These are phyloP conservation scores for Metschnikowia orientalis DNA, from an alignment of 805 yeast species.

Conservation along the genomic window DNA sequence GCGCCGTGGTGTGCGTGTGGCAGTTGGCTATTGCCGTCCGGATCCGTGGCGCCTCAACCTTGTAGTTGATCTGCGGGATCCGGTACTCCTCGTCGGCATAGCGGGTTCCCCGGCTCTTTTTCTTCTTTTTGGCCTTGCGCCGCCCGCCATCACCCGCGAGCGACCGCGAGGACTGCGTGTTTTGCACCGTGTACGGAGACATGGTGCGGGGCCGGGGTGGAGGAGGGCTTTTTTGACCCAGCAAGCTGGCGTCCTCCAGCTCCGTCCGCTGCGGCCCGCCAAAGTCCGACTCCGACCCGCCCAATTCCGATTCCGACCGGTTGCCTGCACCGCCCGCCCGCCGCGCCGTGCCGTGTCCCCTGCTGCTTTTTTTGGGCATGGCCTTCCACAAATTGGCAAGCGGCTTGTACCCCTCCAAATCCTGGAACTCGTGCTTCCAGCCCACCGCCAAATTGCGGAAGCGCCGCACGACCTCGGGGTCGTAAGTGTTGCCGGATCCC, in stretches of 20 bases:
- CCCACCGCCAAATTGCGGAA: slow-evolving; percentile 50
- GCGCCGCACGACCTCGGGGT: slow-evolving; percentile 41
- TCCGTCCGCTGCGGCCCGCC: too few species aligned
- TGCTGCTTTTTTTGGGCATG: slow-evolving; percentile 31
- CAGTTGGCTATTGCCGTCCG: slow-evolving; percentile 67
- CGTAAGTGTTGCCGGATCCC: slow-evolving; percentile 35
- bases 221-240: slow-evolving; percentile 4
- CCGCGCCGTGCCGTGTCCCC: slow-evolving; percentile 1
- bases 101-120: slow-evolving; percentile 12
- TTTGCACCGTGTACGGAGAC: slow-evolving; percentile 19
- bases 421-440: slow-evolving; percentile 63
- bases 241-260: background rate
- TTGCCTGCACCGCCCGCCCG: too few species aligned
- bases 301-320: too few species aligned
- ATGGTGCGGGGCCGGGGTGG: slow-evolving; percentile 26
- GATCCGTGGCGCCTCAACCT: slow-evolving; percentile 70
- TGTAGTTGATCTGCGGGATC: slow-evolving; percentile 66
- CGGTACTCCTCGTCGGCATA: slow-evolving; percentile 49
- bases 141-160: too few species aligned
- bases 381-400: slow-evolving; percentile 44
- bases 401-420: slow-evolving; percentile 44
- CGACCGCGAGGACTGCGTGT: too few species aligned
- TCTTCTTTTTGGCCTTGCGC: slow-evolving; percentile 4
- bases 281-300: too few species aligned
- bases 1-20: slow-evolving; percentile 64